These are phyloP conservation scores for Zostera marina DNA, from an alignment of 116 monocot genomes.

Conservation along the genomic window DNA sequence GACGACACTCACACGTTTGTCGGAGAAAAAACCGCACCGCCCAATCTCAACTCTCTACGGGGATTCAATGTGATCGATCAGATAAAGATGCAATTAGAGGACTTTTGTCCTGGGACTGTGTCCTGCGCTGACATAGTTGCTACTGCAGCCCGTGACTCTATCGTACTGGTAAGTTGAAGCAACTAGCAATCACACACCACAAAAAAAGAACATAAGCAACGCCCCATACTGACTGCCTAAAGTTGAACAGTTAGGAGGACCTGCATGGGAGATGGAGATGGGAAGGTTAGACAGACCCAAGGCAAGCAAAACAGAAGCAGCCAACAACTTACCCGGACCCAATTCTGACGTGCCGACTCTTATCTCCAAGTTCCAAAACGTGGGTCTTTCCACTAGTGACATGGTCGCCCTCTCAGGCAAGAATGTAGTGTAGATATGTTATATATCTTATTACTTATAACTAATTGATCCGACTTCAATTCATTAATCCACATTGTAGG, in stretches of 20 bases:
- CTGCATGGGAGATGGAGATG: constrained; percentile 44
- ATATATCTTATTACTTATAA: not conserved
- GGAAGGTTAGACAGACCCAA: constrained; percentile 49
- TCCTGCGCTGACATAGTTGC: constrained; percentile 73
- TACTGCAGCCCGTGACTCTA: constrained; percentile 59
- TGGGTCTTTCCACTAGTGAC: constrained; percentile 41
- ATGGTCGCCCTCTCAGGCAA: constrained; percentile 31
- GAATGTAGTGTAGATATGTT: not conserved
- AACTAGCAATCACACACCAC: not conserved
- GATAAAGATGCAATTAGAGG: constrained; percentile 48
- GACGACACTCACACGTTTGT: constrained; percentile 27
- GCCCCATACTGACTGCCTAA: too few relatives aligned
- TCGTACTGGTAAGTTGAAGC: constrained; percentile 46
- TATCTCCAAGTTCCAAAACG: constrained; percentile 36
- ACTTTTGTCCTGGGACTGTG: constrained; percentile 31
- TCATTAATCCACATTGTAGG: not conserved
- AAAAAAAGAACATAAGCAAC: too few relatives aligned
- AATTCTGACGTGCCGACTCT: constrained; percentile 28
- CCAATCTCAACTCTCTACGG: constrained; percentile 46
- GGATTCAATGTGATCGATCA: constrained; percentile 58
- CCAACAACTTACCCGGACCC: constrained; percentile 45
- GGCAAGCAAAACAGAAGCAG: constrained; percentile 30
- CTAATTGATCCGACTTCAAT: not conserved
- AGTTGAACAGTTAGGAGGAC: constrained; percentile 8
- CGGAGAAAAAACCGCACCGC: constrained; percentile 55